A percentile compares a stretch with the other conserved stretches of the same genome.
Conservation (phyloP, 176 grass and related monocot genomes). For the Miscanthus lutarioriparius region DNA sequence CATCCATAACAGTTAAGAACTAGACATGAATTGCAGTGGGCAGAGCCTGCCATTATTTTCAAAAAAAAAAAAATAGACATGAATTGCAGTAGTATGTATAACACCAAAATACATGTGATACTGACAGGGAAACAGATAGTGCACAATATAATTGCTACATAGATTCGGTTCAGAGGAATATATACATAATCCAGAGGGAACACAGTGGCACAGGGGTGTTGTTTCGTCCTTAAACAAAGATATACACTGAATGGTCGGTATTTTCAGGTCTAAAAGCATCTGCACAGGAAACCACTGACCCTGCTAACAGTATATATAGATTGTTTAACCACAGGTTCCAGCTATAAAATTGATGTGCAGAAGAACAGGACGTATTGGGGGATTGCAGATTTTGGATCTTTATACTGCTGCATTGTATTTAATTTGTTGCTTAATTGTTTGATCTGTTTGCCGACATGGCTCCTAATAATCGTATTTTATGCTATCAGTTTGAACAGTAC, state of each 20-base stretch:
- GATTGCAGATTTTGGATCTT: conserved; percentile 19
- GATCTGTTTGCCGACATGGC: conserved; percentile 4
- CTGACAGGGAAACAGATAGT: conserved; percentile 17
- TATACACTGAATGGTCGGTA: conserved; percentile 18
- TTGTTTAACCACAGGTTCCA: neutral
- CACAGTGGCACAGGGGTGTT: conserved; percentile 17
- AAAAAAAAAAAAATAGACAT: neutral
- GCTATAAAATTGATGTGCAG: neutral
- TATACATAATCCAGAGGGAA: conserved; percentile 27
- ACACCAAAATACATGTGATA: conserved; percentile 24
- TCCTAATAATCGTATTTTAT: neutral
- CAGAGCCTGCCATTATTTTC: no score
- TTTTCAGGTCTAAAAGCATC: conserved; percentile 14
- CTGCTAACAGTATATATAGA: neutral
- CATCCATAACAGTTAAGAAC: neutral
- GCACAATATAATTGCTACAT: conserved; percentile 1
- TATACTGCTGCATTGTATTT: conserved; percentile 3
- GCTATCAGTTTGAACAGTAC: conserved; percentile 16
- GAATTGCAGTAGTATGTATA: neutral
- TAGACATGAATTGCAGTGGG: neutral
- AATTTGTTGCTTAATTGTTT: neutral
- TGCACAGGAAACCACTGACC: conserved; percentile 10
- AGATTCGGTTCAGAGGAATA: conserved; percentile 29
- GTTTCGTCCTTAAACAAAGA: conserved; percentile 37
- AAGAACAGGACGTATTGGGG: conserved; percentile 1